These are phyloP conservation scores for Apiospora sp. DNA, from an alignment of 2,329 filamentous ascomycete genomes.

Conservation along the genomic window DNA sequence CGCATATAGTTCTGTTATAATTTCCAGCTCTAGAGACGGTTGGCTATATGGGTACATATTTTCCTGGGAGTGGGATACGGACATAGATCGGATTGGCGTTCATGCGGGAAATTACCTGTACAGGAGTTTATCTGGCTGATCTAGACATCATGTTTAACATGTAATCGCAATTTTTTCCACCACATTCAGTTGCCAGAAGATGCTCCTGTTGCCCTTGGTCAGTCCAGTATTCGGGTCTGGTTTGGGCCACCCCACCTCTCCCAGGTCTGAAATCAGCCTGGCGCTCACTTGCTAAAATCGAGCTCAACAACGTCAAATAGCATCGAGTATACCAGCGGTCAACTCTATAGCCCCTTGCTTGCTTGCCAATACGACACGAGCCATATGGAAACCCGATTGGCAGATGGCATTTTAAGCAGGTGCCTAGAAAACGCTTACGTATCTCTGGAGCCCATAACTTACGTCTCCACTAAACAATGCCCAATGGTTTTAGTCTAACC, in stretches of 20 bases:
- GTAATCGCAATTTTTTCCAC: not conserved
- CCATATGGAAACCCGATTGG: not conserved
- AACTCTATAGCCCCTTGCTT: not conserved
- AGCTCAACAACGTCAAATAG: not conserved
- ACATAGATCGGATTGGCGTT: slow-evolving; percentile 9
- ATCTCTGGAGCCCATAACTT: too few species aligned
- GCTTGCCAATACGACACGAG: too few species aligned
- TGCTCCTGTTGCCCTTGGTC: too few species aligned
- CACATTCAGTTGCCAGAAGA: too few species aligned
- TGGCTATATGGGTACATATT: not conserved
- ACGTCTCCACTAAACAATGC: not conserved
- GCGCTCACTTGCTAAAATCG: too few species aligned
- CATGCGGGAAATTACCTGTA: not conserved
- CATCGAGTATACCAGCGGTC: not conserved
- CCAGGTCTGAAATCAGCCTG: too few species aligned
- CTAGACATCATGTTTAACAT: not conserved
- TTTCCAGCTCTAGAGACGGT: not conserved
- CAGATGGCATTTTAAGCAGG: not conserved
- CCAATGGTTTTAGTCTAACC: too few species aligned
- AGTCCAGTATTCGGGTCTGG: too few species aligned
- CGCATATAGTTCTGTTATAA: not conserved
- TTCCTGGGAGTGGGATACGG: not conserved
- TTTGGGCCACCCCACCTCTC: too few species aligned
- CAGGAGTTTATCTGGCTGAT: not conserved
- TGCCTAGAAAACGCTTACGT: not conserved